phyloP scores from a whole-genome alignment of 768 basidiomycete genomes.

The Cubamyces lactineus region DNA sequence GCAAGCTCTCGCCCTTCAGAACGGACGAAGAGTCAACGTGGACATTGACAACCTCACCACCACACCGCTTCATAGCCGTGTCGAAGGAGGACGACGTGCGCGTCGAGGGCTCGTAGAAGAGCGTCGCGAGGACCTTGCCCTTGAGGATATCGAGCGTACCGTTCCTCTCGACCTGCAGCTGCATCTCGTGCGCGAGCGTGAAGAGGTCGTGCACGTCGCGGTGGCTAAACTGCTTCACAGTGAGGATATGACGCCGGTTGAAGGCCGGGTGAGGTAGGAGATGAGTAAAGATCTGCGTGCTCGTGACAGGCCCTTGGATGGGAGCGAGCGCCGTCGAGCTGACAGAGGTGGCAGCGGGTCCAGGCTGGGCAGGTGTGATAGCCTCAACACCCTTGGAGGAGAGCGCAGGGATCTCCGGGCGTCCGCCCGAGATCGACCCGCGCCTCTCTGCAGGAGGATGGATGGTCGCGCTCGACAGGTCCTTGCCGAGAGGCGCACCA shows the following conservation, averaged over 20 bases:
- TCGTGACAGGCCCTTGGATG: slow-evolving; percentile 38
- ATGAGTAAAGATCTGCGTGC: slow-evolving; percentile 48
- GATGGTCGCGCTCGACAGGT: slow-evolving; percentile 67
- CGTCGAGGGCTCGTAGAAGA: slow-evolving; percentile 98
- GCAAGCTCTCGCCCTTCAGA: slow-evolving; percentile 88
- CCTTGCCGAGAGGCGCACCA: slow-evolving; percentile 62
- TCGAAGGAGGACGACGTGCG: slow-evolving; percentile 96
- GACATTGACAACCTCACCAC: slow-evolving; percentile 91
- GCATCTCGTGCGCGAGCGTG: slow-evolving; percentile 95
- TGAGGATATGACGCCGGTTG: slow-evolving; percentile 90
- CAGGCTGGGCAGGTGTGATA: slow-evolving; percentile 10
- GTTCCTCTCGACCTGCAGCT: slow-evolving; percentile 90
- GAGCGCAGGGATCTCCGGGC: slow-evolving; percentile 22
- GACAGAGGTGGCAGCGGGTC: background rate
- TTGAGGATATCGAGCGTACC: slow-evolving; percentile 87
- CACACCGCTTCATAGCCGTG: slow-evolving; percentile 97
- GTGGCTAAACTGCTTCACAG: slow-evolving; percentile 90
- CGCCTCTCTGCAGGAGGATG: slow-evolving; percentile 42
- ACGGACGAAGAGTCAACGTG: slow-evolving; percentile 84
- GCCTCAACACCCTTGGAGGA: slow-evolving; percentile 19
- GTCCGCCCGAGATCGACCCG: slow-evolving; percentile 23
- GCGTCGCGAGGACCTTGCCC: slow-evolving; percentile 86
- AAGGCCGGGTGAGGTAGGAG: slow-evolving; percentile 79
- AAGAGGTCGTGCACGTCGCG: slow-evolving; percentile 93
- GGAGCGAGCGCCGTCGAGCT: slow-evolving; percentile 18